Evolutionary conservation across 148 eudicot genomes (phyloP), one percentile per base, ranked within the genome.

Genomic region (Selenicereus undatus): DNA sequence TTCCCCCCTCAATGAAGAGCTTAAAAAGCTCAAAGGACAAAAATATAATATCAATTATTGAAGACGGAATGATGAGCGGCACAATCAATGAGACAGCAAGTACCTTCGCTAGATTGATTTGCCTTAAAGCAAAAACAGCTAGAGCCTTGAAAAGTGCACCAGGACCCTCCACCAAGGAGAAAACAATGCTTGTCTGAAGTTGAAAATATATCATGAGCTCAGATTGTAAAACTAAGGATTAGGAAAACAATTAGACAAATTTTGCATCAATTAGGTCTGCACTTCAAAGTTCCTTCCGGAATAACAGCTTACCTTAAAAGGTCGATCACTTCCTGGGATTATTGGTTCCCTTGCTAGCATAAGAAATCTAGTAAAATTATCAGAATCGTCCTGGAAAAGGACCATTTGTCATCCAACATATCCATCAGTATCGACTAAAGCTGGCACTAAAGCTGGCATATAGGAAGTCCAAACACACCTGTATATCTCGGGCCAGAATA

Each of bases 321-420:
- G 89, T 69, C 85, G 83, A 81, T 84, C 86, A 72, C 85, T 81
- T 50, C 86, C 85, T 21, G 89, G 87, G 60, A 88, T 86, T n/a
- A 86, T 84, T 35, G 90, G 90, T 69, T 88, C 90, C 83, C 90
- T 88, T 65, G 90, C 90, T 60, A 88, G 83, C 70, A 88, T 81
- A 54, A 88, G 83, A 75, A 84, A 88, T 30, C 90, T 85, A 62
- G 90, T 88, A 42, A 89, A 82, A 87, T 84, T 89, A 69, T 89
- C 86, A 21, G 91, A 62, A 76, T 89, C 89, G 80, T 89, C 91
- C 91, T 89, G 81, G 4, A 75, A 66, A 50, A 56, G 71, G 32
- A 78, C 66, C 17, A 78, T 51, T 26, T 17, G 9, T 78, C 50
- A 84, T 43, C n/a, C 84, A 81, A 54, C 62, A 74, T 22, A 78